These are phyloP conservation scores for Metschnikowia noctiluminum DNA, from an alignment of 805 yeast species.

Conservation along the genomic window DNA sequence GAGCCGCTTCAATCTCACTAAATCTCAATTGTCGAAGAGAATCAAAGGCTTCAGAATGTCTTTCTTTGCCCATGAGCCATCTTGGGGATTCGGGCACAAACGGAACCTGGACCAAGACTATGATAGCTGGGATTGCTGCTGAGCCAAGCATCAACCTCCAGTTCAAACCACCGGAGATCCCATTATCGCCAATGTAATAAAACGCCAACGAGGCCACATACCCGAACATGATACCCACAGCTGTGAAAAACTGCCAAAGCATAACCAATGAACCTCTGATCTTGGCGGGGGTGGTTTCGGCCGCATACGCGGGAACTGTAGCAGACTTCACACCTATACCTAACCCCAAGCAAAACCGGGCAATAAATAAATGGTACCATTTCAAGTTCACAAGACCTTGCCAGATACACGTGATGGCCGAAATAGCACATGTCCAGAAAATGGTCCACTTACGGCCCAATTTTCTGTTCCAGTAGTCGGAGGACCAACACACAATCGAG, in stretches of 20 bases:
- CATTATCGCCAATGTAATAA: constrained; percentile 47
- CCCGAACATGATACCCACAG: constrained; percentile 69
- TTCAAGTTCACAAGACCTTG: constrained; percentile 55
- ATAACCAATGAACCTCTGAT: constrained; percentile 65
- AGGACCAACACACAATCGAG: constrained; percentile 59
- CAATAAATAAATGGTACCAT: constrained; percentile 59
- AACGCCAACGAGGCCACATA: constrained; percentile 59
- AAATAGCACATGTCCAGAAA: constrained; percentile 56
- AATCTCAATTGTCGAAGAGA: constrained; percentile 47
- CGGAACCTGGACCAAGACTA: constrained; percentile 48
- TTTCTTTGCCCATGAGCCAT: constrained; percentile 57
- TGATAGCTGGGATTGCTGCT: constrained; percentile 53
- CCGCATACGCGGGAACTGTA: constrained; percentile 58
- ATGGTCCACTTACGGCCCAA: constrained; percentile 62
- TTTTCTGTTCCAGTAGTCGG: constrained; percentile 48
- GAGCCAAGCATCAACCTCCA: constrained; percentile 68
- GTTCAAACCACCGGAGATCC: constrained; percentile 46
- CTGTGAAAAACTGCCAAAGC: constrained; percentile 77
- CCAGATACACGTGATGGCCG: constrained; percentile 64
- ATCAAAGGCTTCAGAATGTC: constrained; percentile 47
- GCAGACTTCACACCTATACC: constrained; percentile 68
- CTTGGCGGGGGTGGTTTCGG: constrained; percentile 36
- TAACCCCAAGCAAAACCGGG: constrained; percentile 57
- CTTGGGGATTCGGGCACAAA: constrained; percentile 70
- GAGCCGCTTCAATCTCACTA: constrained; percentile 54